Percentiles rank a stretch among this genome's conserved stretches.
Evolutionary conservation across 305 asterid species (phyloP).

Genomic region (Nicotiana rustica): DNA sequence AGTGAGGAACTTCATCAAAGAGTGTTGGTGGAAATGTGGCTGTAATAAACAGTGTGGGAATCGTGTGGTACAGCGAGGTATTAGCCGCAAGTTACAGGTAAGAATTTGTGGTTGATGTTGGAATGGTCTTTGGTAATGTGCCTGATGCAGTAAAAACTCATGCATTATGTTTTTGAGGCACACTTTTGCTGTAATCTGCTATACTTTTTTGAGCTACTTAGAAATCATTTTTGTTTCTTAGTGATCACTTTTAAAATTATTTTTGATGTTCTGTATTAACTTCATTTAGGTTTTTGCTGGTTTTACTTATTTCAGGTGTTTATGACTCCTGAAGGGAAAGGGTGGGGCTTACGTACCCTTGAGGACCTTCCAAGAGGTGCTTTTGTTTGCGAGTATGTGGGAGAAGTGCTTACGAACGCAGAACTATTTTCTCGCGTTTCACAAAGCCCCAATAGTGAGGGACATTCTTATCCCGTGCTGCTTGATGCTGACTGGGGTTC

Average conservation of each 20-base stretch:
- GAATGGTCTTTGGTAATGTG: constrained; percentile 10
- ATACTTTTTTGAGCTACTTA: constrained; percentile 25
- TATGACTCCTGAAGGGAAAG: constrained; percentile 82
- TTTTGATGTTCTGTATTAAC: not conserved
- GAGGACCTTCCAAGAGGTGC: constrained; percentile 90
- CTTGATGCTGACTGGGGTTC: constrained; percentile 90
- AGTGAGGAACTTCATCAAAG: constrained; percentile 70
- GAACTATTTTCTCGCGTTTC: constrained; percentile 69
- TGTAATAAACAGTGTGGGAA: constrained; percentile 74
- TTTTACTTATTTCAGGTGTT: constrained; percentile 64
- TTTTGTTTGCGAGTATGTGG: constrained; percentile 83
- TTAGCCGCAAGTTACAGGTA: constrained; percentile 69
- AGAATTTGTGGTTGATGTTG: constrained; percentile 30
- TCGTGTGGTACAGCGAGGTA: constrained; percentile 83
- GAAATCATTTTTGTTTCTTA: constrained; percentile 18
- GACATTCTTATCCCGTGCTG: constrained; percentile 74
- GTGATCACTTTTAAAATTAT: not conserved
- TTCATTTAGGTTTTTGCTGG: constrained; percentile 30
- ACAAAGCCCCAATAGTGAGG: constrained; percentile 48
- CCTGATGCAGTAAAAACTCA: constrained; percentile 28
- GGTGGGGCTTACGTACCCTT: constrained; percentile 92
- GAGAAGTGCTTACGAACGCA: constrained; percentile 76
- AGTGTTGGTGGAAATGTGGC: constrained; percentile 82
- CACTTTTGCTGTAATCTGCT: constrained; percentile 33
- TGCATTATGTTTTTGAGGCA: constrained; percentile 27